Evolutionary conservation across 2,329 filamentous ascomycete genomes (phyloP), one percentile per base, ranked within the genome.

Genomic region (Blastomyces gilchristii): DNA sequence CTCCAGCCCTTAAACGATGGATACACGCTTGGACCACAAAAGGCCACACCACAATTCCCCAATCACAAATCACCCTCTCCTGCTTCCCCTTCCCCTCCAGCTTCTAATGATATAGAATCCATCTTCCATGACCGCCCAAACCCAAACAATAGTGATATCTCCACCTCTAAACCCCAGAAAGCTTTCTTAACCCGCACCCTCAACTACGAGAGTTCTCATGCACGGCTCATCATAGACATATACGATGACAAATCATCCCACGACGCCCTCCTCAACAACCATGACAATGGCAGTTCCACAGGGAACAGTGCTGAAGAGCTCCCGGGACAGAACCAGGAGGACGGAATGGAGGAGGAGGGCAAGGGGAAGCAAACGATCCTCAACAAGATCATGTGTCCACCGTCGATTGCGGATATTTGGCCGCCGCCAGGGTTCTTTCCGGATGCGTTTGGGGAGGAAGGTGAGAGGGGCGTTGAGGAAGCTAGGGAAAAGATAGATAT

Each of bases 41-140:
- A 49, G n/a, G 3, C 7, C 45, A 50, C 47, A n/a, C 34, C 52
- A 9, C 41, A 39, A n/a, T 18, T n/a, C 16, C 49, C 18, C n/a
- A 16, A 58, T 4, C 22, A 11, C 34, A 61, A 61, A 14, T 4
- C 58, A 31, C 39, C n/a, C n/a, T 4, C 47, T 22, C n/a, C 57
- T 16, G 41, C 60, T 25, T 49, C 25, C 11, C 11, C 60, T 1
- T 63, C 64, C 11, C 6, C 62, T 1, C 64, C 64, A 14, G 66
- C 67, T 11, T 60, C 62, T 2, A 66, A 72, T 49, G 75, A 77
- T 43, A 69, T 79, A 18, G 77, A 79, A 62, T 75, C 76, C 8
- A 76, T 79, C 39, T 79, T 79, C 66, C 75, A 77, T 63, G 77
- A 79, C 53, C 71, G 79, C 57, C 76, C 76, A 43, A 76, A 79